Percentiles rank a stretch among this genome's conserved stretches.
Conservation (phyloP, 2,329 filamentous ascomycete species). For the Colletotrichum noveboracense region DNA sequence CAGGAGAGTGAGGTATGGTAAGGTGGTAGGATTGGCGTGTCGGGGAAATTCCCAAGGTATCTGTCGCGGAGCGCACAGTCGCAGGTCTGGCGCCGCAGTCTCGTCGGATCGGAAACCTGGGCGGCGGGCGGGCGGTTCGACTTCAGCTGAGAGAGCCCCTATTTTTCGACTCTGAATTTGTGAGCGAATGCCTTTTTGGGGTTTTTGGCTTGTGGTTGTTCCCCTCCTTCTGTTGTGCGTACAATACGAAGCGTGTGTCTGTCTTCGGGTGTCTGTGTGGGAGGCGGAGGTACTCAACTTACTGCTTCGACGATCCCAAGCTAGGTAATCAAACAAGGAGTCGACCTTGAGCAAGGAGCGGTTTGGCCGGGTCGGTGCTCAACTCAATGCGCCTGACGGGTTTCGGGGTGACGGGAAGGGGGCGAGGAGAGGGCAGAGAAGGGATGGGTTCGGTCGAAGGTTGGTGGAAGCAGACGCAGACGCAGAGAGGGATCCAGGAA, state of each 20-base stretch:
- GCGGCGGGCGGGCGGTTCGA: background rate
- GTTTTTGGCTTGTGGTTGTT: background rate
- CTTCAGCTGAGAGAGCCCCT: conserved; percentile 17
- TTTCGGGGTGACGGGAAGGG: conserved; percentile 16
- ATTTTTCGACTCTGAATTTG: background rate
- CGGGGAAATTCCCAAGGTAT: background rate
- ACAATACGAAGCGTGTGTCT: background rate
- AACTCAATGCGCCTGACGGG: conserved; percentile 23
- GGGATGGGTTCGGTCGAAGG: conserved; percentile 18
- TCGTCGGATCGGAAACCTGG: background rate
- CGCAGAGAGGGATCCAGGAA: conserved; percentile 7
- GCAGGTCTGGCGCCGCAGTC: conserved; percentile 4
- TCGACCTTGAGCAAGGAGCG: background rate
- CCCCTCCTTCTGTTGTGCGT: background rate
- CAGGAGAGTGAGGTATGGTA: background rate
- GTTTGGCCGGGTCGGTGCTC: conserved; percentile 18
- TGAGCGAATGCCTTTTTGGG: background rate
- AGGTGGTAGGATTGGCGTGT: background rate
- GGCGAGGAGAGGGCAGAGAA: background rate
- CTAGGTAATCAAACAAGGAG: conserved; percentile 2
- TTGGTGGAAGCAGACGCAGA: background rate
- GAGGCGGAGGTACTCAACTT: background rate
- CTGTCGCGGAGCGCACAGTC: background rate
- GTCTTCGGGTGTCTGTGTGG: background rate
- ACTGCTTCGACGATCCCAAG: background rate